Percentiles rank a stretch among this genome's conserved stretches.
Conservation (phyloP, 1,284 basidiomycete species). For the Irpex sp. region DNA sequence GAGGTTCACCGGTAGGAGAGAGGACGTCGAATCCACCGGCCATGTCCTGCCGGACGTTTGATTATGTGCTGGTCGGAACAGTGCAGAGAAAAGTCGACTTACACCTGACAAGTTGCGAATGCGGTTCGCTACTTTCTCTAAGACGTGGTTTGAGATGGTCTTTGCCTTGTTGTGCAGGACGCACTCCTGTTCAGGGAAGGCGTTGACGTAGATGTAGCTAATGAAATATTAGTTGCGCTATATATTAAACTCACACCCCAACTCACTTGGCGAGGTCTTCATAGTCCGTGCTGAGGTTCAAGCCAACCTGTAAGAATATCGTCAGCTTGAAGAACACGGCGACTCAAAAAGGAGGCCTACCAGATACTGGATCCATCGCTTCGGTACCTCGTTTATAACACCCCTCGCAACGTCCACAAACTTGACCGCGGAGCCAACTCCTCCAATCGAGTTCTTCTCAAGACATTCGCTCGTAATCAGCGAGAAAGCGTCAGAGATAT, state of each 20-base stretch:
- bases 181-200: conserved; percentile 52
- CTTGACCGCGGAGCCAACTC: not conserved
- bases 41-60: not conserved
- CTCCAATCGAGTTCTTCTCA: conserved; percentile 24
- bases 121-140: not conserved
- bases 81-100: not conserved
- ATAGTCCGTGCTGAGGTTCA: not conserved
- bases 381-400: conserved; percentile 60
- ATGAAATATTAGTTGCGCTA: not conserved
- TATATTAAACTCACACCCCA: not conserved
- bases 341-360: not conserved
- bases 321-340: not conserved
- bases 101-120: not conserved
- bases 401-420: conserved; percentile 58
- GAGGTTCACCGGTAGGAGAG: not conserved
- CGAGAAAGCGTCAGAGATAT: not conserved
- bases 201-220: conserved; percentile 34
- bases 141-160: not conserved
- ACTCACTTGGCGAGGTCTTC: conserved; percentile 14
- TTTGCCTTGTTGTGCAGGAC: conserved; percentile 19
- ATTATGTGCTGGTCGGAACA: not conserved
- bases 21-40: not conserved
- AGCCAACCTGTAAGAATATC: not conserved
- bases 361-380: conserved; percentile 53
- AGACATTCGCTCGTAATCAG: conserved; percentile 29